These are phyloP conservation scores for Termitomyces sp. DNA, from an alignment of 1,284 basidiomycete species.

Conservation along the genomic window DNA sequence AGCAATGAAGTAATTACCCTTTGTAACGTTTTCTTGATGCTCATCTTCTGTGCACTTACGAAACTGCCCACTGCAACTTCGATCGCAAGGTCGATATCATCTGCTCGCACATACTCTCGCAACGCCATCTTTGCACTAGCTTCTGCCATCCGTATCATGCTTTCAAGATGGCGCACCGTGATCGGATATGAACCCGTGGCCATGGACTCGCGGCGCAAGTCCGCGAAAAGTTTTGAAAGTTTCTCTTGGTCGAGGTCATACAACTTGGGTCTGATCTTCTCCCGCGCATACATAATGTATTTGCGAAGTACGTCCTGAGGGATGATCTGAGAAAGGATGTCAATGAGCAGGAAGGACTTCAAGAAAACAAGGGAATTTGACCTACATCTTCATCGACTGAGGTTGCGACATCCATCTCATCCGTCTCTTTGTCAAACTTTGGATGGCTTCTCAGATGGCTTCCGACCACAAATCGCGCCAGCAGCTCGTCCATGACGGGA, in stretches of 20 bases:
- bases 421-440: conserved; percentile 77
- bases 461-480: conserved; percentile 96
- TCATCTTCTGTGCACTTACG: conserved; percentile 95
- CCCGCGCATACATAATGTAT: conserved; percentile 98
- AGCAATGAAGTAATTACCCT: conserved; percentile 53
- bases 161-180: conserved; percentile 96
- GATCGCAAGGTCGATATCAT: conserved; percentile 97
- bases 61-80: conserved; percentile 94
- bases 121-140: conserved; percentile 98
- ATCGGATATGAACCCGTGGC: conserved; percentile 98
- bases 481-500: conserved; percentile 93
- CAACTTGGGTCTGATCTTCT: conserved; percentile 88
- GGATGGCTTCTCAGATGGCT: conserved; percentile 94
- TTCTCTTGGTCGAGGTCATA: conserved; percentile 97
- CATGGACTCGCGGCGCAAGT: conserved; percentile 91
- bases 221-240: conserved; percentile 90
- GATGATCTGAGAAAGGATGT: conserved; percentile 63
- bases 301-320: conserved; percentile 96
- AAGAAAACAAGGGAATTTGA: conserved; percentile 11
- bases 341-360: conserved; percentile 3
- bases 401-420: conserved; percentile 88
- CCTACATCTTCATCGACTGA: conserved; percentile 88
- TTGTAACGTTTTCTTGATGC: conserved; percentile 96
- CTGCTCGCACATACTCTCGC: conserved; percentile 90
- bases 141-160: conserved; percentile 99